phyloP scores from a whole-genome alignment of 176 grass and related monocot genomes.

The Chrysopogon serrulatus region DNA sequence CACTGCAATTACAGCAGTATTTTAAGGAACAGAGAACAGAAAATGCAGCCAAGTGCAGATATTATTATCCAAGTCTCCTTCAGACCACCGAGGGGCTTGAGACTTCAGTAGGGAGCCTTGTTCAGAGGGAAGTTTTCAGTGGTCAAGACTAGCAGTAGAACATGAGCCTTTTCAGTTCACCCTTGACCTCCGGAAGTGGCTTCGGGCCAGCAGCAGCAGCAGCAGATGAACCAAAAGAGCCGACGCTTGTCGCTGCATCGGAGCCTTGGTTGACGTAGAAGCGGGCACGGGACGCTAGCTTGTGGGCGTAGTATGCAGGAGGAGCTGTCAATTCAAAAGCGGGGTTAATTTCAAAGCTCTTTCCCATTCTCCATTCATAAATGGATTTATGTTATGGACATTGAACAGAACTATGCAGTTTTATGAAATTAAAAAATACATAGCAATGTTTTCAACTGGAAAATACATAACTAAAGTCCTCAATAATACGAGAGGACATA shows the following conservation, averaged over 20 bases:
- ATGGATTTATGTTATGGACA: neutral
- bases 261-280: constrained; percentile 39
- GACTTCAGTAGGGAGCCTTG: neutral
- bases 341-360: neutral
- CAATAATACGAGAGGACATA: constrained; percentile 16
- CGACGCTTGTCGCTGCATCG: neutral
- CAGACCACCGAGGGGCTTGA: neutral
- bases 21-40: neutral
- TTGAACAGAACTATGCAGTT: neutral
- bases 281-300: constrained; percentile 60
- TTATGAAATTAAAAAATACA: neutral
- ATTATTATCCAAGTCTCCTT: neutral
- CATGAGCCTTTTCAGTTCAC: constrained; percentile 62
- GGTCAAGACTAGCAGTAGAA: constrained; percentile 52
- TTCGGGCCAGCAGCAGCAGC: neutral
- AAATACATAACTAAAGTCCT: neutral
- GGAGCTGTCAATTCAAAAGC: constrained; percentile 29
- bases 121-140: neutral
- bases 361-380: neutral
- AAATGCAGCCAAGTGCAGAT: neutral
- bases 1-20: neutral
- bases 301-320: constrained; percentile 76
- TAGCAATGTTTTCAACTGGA: neutral
- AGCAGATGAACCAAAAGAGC: neutral
- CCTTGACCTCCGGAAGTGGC: constrained; percentile 47